Evolutionary conservation across 140 eudicot genomes (phyloP), one percentile per base, ranked within the genome.

Genomic region (Artemisia princeps): DNA sequence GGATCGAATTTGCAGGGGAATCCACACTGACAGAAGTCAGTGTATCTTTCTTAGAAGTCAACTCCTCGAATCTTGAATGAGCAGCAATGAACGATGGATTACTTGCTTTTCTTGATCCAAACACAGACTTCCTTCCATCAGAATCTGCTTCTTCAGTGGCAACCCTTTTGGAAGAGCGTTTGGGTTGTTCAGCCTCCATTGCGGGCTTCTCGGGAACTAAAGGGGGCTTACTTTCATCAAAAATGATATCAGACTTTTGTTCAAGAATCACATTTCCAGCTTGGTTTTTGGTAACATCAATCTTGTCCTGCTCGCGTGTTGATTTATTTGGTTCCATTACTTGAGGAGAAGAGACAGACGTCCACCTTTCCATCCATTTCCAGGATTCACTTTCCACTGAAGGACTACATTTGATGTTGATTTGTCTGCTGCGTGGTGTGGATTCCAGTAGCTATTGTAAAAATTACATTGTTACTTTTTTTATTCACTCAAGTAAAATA

Each of bases 291-390:
- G 46, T 13, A 56, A 69, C 68, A 77, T 63, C 55, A 19, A 50
- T 62, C 8, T 74, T 72, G 22, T 71, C 73, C 49, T 70, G 75
- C 50, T 60, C 66, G 9, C 52, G 66, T 59, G 33, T 77, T 1
- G 46, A 62, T 42, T 55, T 52, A 9, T 17, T 76, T 69, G 69
- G 33, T 54, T 64, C 81, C 54, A 72, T 71, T 55, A 30, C 64
- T 66, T 57, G 73, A 8, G 77, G 65, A 55, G 87, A 78, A 28
- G 95, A 83, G 58, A 72, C 80, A 2, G 92, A 69, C 82, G 76
- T 84, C 97, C 95, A 89, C 44, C 89, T 80, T 72, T 89, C 94
- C 67, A 89, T 67, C 97, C 97, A 89, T 72, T 75, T 80, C 95
- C 95, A 89, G 37, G 97, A 72, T 28, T 83, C 75, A 72, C 86